These are phyloP conservation scores for Parasarocladium wereldwijsianum DNA, from an alignment of 2,329 filamentous ascomycete species.

Conservation along the genomic window DNA sequence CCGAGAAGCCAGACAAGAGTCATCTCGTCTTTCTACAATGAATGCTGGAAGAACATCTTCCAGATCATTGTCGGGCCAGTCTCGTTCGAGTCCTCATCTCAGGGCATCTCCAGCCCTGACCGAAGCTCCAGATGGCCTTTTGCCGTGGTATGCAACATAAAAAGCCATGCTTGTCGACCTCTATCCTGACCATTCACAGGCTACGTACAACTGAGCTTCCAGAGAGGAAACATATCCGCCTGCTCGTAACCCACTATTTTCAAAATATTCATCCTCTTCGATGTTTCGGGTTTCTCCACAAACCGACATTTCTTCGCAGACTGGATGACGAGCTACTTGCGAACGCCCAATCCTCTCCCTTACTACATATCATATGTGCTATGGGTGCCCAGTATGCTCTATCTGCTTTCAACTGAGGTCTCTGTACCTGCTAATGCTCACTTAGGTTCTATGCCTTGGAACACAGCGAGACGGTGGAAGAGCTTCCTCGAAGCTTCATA, in stretches of 20 bases:
- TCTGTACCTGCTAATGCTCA: not conserved
- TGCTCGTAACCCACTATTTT: slow-evolving; percentile 10
- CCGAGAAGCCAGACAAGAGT: not conserved
- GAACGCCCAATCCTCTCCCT: slow-evolving; percentile 8
- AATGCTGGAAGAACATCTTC: no score
- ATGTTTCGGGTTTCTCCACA: slow-evolving; percentile 12
- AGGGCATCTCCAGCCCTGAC: not conserved
- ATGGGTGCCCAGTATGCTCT: slow-evolving; percentile 10
- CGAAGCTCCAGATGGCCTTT: not conserved
- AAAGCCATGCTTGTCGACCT: not conserved
- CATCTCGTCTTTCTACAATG: no score
- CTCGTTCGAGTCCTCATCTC: no score
- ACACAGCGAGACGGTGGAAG: slow-evolving; percentile 9
- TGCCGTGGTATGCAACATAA: slow-evolving; percentile 3
- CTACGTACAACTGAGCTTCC: slow-evolving; percentile 5
- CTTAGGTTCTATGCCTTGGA: slow-evolving; percentile 8
- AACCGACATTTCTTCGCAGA: slow-evolving; percentile 10
- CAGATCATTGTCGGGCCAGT: no score
- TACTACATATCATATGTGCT: slow-evolving; percentile 11
- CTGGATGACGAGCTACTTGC: slow-evolving; percentile 8
- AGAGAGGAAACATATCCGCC: slow-evolving; percentile 5
- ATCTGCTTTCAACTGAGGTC: not conserved
- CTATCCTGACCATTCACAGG: slow-evolving; percentile 4
- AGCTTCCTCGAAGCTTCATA: slow-evolving; percentile 14
- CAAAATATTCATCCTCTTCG: slow-evolving; percentile 12